phyloP scores from a whole-genome alignment of 1,284 basidiomycete genomes.

The Papiliotrema nemorosa region DNA sequence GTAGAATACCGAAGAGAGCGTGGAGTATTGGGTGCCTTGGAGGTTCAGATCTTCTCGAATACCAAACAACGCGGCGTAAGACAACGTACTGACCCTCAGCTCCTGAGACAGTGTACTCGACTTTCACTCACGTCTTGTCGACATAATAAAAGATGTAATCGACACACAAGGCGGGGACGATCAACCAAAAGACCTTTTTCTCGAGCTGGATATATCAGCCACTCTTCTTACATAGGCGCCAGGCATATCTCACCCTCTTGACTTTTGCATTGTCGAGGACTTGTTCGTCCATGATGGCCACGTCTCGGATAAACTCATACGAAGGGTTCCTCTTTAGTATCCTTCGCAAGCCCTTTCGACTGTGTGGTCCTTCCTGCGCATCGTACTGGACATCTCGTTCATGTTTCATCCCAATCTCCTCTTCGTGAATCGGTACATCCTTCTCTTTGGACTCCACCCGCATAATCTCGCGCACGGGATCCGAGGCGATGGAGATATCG shows the following conservation, averaged over 20 bases:
- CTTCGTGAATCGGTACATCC: neutral
- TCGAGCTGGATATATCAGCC: constrained; percentile 37
- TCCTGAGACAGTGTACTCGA: neutral
- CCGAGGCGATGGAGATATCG: too few relatives aligned
- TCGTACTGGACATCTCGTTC: constrained; percentile 1
- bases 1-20: constrained; percentile 29
- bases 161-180: constrained; percentile 48
- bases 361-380: constrained; percentile 6
- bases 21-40: constrained; percentile 31
- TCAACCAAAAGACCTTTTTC: constrained; percentile 45
- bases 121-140: constrained; percentile 40
- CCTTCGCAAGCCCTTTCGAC: constrained; percentile 26
- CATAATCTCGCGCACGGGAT: too few relatives aligned
- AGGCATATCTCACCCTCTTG: constrained; percentile 20
- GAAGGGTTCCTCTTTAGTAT: constrained; percentile 46
- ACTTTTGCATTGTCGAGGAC: constrained; percentile 43
- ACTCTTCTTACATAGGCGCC: neutral
- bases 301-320: constrained; percentile 44
- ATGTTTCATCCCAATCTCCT: neutral
- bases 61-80: constrained; percentile 46
- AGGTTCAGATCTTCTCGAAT: constrained; percentile 40
- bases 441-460: too few relatives aligned
- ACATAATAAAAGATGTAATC: constrained; percentile 53
- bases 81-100: constrained; percentile 11
- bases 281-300: constrained; percentile 39